Base-by-base conservation (phyloP, 805 yeast genomes). In the Myxozyma kluyveri region DNA sequence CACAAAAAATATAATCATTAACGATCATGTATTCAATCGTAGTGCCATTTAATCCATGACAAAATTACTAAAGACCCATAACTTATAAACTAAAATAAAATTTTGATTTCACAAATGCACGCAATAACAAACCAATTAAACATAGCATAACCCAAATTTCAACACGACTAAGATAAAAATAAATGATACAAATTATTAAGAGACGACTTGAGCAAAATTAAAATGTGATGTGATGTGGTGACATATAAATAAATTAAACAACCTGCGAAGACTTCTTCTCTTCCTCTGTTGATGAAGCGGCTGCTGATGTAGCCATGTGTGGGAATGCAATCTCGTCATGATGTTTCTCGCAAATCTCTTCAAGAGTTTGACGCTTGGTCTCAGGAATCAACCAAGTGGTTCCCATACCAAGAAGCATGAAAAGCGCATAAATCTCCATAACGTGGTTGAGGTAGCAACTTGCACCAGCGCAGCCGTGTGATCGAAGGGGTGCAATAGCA, bases 381-480 rank as follows among this genome's bases (percentile, higher is more conserved):
- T 88, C 96, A 64, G 96, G 96, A 61, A 88, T 73, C 64, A 86
- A 76, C 49, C 85, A 67, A 12, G 93, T 71, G 38, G 82, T 69
- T 64, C 76, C 71, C 62, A 81, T 63, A 75, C 96, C 96, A 45
- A 83, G 61, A 72, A 88, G 76, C 96, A 88, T 88, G 80, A 88
- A 88, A 49, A 88, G 76, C 19, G 96, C 96, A 69, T 86, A 88
- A 68, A 88, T 88, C 75, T 88, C 89, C 95, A 88, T 88, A 61
- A 88, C 95, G 63, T 88, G 96, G 40, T 88, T 88, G 70, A 88
- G 78, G 84, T 80, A 88, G 82, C 96, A 88, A 74, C 81, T 80
- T 33, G 67, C 67, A 45, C 73, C 72, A 33, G 88, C 73, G 80
- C 96, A 88, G 58, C 80, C 78, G 71, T 85, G 91, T 77, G 85